Base-by-base conservation (phyloP, 352 stramenopile species). In the Pythium grandisporangium region DNA sequence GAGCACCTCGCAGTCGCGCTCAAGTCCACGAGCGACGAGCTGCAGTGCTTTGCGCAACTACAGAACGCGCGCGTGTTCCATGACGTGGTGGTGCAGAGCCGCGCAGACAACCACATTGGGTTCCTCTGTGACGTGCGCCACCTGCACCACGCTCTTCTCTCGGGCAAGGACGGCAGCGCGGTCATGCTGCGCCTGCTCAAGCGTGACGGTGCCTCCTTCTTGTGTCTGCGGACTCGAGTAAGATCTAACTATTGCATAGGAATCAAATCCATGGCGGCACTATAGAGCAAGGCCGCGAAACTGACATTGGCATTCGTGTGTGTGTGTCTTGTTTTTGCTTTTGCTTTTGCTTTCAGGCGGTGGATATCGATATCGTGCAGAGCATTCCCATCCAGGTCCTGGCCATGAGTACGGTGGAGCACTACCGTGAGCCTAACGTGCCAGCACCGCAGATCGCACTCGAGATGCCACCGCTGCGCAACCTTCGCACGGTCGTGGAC, bases 361-460 rank as follows among this genome's bases (percentile, higher is more conserved):
- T 92, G 23, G 78, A 92, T 49, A 83, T 92, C 33, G 75, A 92
- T 48, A 89, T 92, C 30, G 66, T 88, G 29, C 78, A 92, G 58
- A 92, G 74, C 44, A 77, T 92, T 30, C 78, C 78, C 17, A 87
- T 92, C 47, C 58, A 83, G 25, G 72, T 92, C 50, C 39, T 92
- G 40, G 61, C 78, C 13, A 86, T 89, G 70, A 80, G 57, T 40
- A 68, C 64, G 2, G 69, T 82, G 12, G 69, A 83, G 37, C 76
- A 84, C 47, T 86, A 82, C 45, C 59, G 60, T 40, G 78, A 92
- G 36, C 78, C 78, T n/a, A 79, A 70, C 54, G 63, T 92, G 5
- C 70, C 78, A 1, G 66, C 73, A 4, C 78, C 78, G 12, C 72
- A 86, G 43, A 81, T 92, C 45, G 78, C 71, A 11, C 71, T 92